These are phyloP conservation scores for Rhodotorula sp. DNA, from an alignment of 1,284 basidiomycete genomes.

Conservation along the genomic window DNA sequence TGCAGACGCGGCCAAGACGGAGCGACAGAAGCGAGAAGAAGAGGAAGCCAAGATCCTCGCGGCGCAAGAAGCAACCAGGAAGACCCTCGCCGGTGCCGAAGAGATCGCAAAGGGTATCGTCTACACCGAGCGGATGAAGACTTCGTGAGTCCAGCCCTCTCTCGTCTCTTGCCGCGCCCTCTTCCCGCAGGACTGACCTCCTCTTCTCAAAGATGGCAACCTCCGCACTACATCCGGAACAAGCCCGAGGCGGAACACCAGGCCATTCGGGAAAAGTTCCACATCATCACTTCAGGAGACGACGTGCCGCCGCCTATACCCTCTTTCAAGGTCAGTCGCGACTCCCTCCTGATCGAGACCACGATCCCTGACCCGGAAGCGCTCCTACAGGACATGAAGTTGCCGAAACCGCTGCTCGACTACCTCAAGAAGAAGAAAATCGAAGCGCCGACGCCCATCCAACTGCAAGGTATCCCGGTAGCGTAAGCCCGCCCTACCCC, in stretches of 20 bases:
- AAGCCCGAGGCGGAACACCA: slow-evolving; percentile 68
- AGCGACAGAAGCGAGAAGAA: slow-evolving; percentile 78
- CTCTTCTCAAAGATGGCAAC: slow-evolving; percentile 66
- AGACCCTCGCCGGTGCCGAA: slow-evolving; percentile 86
- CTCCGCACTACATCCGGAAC: slow-evolving; percentile 78
- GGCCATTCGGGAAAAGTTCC: slow-evolving; percentile 79
- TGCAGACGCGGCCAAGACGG: slow-evolving; percentile 79
- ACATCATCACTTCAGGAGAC: slow-evolving; percentile 75
- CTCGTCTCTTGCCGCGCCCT: background rate
- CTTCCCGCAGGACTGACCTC: background rate
- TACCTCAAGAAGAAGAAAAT: slow-evolving; percentile 84
- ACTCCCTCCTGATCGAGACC: background rate
- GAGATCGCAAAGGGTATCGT: slow-evolving; percentile 91
- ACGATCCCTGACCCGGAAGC: no score
- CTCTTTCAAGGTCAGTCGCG: slow-evolving; percentile 68
- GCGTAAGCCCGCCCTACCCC: slow-evolving; percentile 52
- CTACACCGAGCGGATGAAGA: slow-evolving; percentile 81
- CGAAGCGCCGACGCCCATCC: slow-evolving; percentile 86
- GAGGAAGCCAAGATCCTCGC: slow-evolving; percentile 85
- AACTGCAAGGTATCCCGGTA: slow-evolving; percentile 92
- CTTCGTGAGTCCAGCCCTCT: slow-evolving; percentile 60
- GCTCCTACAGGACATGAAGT: slow-evolving; percentile 86
- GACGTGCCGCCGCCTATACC: slow-evolving; percentile 92
- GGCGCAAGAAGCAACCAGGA: slow-evolving; percentile 78
- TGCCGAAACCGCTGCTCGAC: slow-evolving; percentile 78